Conservation (phyloP, 345 rosid genomes). For the Arabidopsis arenosa region DNA sequence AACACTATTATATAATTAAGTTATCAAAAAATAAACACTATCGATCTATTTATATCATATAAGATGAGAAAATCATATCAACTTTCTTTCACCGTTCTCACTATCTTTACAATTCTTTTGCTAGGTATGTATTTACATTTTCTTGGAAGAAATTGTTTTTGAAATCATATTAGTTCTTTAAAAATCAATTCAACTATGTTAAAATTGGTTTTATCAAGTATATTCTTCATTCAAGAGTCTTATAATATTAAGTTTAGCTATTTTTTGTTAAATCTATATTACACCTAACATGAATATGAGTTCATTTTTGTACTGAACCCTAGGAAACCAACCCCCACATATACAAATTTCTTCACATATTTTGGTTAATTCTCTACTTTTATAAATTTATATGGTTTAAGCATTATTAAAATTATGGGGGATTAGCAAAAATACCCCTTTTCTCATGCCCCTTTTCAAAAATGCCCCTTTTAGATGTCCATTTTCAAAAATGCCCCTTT, state of each 20-base stretch:
- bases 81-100: neutral
- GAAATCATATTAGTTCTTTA: neutral
- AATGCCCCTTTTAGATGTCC: too few species aligned
- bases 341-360: neutral
- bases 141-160: neutral
- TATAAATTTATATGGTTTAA: neutral
- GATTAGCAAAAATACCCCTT: too few species aligned
- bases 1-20: neutral
- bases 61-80: neutral
- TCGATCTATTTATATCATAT: neutral
- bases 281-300: neutral
- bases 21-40: neutral
- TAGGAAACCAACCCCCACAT: neutral
- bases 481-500: too few species aligned
- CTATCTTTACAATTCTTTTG: neutral
- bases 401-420: neutral
- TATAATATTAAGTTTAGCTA: neutral
- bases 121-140: neutral
- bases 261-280: neutral
- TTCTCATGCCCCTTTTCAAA: too few species aligned
- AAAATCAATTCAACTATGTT: neutral
- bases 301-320: neutral
- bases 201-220: neutral
- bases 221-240: neutral
- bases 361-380: neutral